Conservation (phyloP, 2,329 filamentous ascomycete species). For the Didymella sp. region DNA sequence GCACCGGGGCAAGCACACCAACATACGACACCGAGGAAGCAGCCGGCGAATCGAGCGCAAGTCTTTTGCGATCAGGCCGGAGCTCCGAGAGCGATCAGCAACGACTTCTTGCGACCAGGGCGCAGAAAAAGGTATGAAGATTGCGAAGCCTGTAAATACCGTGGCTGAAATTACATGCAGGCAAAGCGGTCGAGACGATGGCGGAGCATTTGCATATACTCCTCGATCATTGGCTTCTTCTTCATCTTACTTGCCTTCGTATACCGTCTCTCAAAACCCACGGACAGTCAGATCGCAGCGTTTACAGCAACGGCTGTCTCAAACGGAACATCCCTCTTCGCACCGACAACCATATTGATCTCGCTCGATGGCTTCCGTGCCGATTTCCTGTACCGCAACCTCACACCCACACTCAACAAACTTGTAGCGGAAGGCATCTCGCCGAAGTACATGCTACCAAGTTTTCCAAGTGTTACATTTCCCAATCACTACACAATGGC, state of each 20-base stretch:
- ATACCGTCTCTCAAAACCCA: slow-evolving; percentile 59
- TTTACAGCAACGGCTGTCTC: slow-evolving; percentile 52
- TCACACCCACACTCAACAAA: slow-evolving; percentile 81
- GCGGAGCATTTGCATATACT: slow-evolving; percentile 51
- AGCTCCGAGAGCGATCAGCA: slow-evolving; percentile 58
- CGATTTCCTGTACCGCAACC: slow-evolving; percentile 82
- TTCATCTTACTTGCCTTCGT: slow-evolving; percentile 62
- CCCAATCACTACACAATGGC: slow-evolving; percentile 93
- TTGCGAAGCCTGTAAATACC: slow-evolving; percentile 44
- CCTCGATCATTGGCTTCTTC: slow-evolving; percentile 61
- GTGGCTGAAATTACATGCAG: slow-evolving; percentile 29
- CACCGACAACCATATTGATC: slow-evolving; percentile 89
- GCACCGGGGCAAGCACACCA: slow-evolving; percentile 75
- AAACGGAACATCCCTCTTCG: slow-evolving; percentile 89
- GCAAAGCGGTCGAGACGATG: slow-evolving; percentile 46
- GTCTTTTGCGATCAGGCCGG: slow-evolving; percentile 40
- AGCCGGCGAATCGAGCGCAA: slow-evolving; percentile 65
- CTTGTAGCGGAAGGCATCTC: slow-evolving; percentile 86
- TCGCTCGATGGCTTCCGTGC: slow-evolving; percentile 96
- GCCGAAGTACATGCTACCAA: slow-evolving; percentile 89
- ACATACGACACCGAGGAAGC: slow-evolving; percentile 94
- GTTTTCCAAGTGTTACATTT: slow-evolving; percentile 95
- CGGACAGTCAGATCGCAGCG: slow-evolving; percentile 25
- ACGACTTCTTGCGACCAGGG: slow-evolving; percentile 61
- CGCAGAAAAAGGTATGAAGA: slow-evolving; percentile 40